Evolutionary conservation across 768 basidiomycete genomes (phyloP).

Genomic region (Myochromella boudieri): DNA sequence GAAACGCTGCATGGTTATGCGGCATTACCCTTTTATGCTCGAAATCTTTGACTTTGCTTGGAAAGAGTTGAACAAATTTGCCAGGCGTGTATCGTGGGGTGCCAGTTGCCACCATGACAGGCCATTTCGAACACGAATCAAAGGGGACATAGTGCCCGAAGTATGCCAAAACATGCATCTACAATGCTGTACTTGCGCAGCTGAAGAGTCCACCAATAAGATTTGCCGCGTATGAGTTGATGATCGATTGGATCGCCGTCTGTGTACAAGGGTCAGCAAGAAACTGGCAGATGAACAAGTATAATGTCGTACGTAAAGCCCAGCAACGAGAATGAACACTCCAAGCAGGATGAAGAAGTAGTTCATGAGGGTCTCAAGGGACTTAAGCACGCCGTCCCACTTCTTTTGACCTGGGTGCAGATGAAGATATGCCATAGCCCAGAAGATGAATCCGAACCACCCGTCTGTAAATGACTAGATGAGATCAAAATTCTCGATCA

Average conservation of each 20-base stretch:
- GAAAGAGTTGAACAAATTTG: no score
- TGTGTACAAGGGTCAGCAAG: constrained; percentile 1
- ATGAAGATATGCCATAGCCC: constrained; percentile 42
- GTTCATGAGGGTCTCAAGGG: constrained; percentile 36
- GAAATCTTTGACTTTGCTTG: no score
- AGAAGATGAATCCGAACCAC: constrained; percentile 44
- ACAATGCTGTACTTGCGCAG: constrained; percentile 34
- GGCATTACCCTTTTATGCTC: not conserved
- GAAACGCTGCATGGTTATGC: no score
- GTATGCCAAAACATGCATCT: no score
- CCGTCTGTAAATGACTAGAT: constrained; percentile 17
- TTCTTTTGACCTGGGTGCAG: constrained; percentile 33
- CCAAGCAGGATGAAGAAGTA: constrained; percentile 37
- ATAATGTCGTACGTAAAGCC: constrained; percentile 34
- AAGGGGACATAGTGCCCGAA: no score
- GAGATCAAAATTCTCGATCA: not conserved
- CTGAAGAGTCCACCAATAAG: constrained; percentile 29
- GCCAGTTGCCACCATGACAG: no score
- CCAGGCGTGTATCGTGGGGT: no score
- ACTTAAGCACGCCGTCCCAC: constrained; percentile 32
- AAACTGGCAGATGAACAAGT: not conserved
- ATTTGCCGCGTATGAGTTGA: constrained; percentile 29
- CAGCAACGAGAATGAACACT: constrained; percentile 35
- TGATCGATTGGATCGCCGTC: constrained; percentile 37
- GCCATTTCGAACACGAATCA: no score